Base-by-base conservation (phyloP, 2,329 filamentous ascomycete species). In the Clathrospora elynae region DNA sequence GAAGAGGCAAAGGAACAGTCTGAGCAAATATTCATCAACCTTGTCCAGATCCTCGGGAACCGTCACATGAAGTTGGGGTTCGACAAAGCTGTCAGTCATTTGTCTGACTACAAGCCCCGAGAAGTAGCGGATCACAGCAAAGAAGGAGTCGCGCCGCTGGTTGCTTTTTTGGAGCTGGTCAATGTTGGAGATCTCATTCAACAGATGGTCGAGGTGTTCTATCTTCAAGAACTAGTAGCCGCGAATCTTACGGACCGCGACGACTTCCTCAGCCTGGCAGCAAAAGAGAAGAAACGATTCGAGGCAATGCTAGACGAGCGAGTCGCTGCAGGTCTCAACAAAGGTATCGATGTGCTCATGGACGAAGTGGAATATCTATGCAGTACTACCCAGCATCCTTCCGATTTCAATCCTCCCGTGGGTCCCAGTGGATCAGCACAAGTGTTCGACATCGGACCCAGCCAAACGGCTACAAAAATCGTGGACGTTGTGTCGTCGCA, bases 151-250 rank as follows among this genome's bases (percentile, higher is more conserved):
- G 90, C 90, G 40, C 93, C 93, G 2, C 79, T 99, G 3, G 90
- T 96, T 31, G 96, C 89, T 0, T 99, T 99, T 62, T 83, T 99
- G 49, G 93, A 99, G 72, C 81, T 99, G 18, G 93, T 99, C 68
- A 99, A 99, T 65, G 92, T 99, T 1, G 93, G 93, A 45, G 93
- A 99, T 68, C 78, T 99, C 44, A 99, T 99, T 59, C 90, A 95
- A 46, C 93, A 99, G 70, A 99, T 99, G 93, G 84, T 99, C 45
- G 93, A 99, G 66, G 90, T 99, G 22, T 99, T 99, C 67, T 99
- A 95, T 72, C 88, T 95, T 66, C 93, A 97, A 72, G 93, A 99
- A 73, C 81, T 99, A 18, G 84, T 90, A 5, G 81, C 83, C 1
- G 82, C 87, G 10, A 88, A 88, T 60, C 84, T 99, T 38, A 87